Evolutionary conservation across 2,329 filamentous ascomycete genomes (phyloP).

Genomic region (Chalara sp.): DNA sequence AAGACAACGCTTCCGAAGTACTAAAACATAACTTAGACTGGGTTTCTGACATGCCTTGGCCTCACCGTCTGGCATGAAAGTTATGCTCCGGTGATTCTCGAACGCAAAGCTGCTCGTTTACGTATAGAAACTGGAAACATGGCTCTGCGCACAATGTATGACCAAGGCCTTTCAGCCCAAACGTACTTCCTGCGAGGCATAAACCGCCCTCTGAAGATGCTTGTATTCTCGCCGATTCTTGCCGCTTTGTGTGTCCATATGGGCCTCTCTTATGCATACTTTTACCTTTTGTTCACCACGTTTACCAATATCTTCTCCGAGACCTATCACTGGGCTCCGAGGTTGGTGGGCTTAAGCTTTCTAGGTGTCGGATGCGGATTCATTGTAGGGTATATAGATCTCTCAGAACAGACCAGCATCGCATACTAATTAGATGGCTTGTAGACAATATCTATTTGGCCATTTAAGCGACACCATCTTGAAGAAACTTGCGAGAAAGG

Average conservation of each 20-base stretch:
- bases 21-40: background rate
- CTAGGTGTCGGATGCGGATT: constrained; percentile 37
- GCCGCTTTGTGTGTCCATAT: constrained; percentile 11
- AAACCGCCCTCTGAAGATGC: background rate
- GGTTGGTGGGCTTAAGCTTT: constrained; percentile 37
- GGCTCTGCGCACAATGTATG: constrained; percentile 22
- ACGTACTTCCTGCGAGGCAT: background rate
- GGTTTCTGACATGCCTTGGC: background rate
- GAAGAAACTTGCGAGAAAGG: constrained; percentile 28
- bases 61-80: background rate
- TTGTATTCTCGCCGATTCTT: constrained; percentile 27
- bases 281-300: constrained; percentile 21
- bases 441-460: constrained; percentile 9
- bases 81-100: constrained; percentile 29
- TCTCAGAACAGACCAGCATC: no score
- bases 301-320: constrained; percentile 16
- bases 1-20: background rate
- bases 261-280: constrained; percentile 20
- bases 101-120: constrained; percentile 36
- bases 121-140: constrained; percentile 35
- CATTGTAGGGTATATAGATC: background rate
- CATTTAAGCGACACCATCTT: constrained; percentile 34
- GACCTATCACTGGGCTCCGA: constrained; percentile 34
- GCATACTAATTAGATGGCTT: no score
- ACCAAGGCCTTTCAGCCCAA: background rate